Evolutionary conservation across 1,284 basidiomycete species (phyloP).

Genomic region (Neolentinus lepideus): DNA sequence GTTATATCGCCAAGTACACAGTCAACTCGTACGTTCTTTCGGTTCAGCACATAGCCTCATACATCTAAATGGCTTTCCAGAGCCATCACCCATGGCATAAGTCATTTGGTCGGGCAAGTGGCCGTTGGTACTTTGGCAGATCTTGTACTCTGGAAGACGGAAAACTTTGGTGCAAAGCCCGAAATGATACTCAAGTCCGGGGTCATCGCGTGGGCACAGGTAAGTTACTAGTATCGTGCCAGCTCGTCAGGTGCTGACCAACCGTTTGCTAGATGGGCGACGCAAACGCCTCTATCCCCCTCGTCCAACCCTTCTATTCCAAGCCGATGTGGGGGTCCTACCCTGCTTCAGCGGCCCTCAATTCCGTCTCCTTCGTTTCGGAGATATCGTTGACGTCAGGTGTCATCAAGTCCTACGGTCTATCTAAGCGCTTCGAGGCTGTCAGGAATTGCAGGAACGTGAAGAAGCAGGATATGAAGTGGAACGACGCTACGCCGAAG

Average conservation of each 20-base stretch:
- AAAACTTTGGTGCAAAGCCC: conserved; percentile 88
- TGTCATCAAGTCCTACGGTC: conserved; percentile 60
- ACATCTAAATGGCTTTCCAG: conserved; percentile 29
- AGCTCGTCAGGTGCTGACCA: not conserved
- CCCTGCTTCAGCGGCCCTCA: conserved; percentile 67
- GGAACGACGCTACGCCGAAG: conserved; percentile 76
- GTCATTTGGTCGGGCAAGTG: conserved; percentile 83
- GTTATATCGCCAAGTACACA: conserved; percentile 96
- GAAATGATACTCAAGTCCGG: conserved; percentile 94
- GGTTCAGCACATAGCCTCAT: conserved; percentile 4
- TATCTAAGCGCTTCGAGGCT: conserved; percentile 70
- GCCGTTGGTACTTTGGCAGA: conserved; percentile 85
- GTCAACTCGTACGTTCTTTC: conserved; percentile 81
- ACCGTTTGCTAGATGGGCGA: conserved; percentile 70
- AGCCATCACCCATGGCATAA: conserved; percentile 91
- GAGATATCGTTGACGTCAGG: conserved; percentile 61
- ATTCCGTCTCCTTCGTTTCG: conserved; percentile 86
- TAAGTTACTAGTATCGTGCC: conserved; percentile 23
- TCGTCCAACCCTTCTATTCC: conserved; percentile 83
- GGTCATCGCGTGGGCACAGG: conserved; percentile 86
- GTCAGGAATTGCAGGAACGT: conserved; percentile 76
- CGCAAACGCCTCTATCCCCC: conserved; percentile 90
- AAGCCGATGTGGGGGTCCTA: conserved; percentile 89
- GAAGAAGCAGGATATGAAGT: conserved; percentile 90
- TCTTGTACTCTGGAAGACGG: conserved; percentile 91